These are phyloP conservation scores for Pisolithus tinctorius DNA, from an alignment of 768 basidiomycete species.

Conservation along the genomic window DNA sequence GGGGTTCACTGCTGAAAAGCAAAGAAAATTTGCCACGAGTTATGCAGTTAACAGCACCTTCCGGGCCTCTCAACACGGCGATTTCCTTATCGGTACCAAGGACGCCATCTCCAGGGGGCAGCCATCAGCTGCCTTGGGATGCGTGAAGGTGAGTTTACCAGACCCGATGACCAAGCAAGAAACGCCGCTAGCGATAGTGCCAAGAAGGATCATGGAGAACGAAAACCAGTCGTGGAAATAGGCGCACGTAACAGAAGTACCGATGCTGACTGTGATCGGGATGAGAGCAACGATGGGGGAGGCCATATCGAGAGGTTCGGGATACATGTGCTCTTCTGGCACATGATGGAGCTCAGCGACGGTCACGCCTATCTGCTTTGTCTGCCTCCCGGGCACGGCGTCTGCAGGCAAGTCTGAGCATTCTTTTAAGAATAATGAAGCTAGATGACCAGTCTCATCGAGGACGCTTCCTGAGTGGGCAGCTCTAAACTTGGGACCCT, in stretches of 20 bases:
- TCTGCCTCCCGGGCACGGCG: constrained; percentile 19
- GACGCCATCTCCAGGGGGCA: constrained; percentile 27
- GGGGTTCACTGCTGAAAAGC: constrained; percentile 19
- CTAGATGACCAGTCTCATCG: constrained; percentile 26
- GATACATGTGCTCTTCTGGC: constrained; percentile 13
- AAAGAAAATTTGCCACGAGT: constrained; percentile 28
- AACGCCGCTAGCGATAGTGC: constrained; percentile 25
- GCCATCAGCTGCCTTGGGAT: constrained; percentile 19
- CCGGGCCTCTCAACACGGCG: constrained; percentile 23
- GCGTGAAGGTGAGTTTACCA: constrained; percentile 21
- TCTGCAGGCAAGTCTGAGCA: constrained; percentile 9
- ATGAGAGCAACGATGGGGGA: constrained; percentile 23
- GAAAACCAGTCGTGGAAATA: constrained; percentile 27
- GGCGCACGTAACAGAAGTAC: constrained; percentile 22
- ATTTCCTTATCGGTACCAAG: constrained; percentile 17
- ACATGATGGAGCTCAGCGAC: constrained; percentile 19
- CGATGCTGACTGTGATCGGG: constrained; percentile 25
- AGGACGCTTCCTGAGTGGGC: constrained; percentile 27
- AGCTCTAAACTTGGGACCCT: no score
- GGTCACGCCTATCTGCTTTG: constrained; percentile 20
- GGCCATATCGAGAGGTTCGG: constrained; percentile 13
- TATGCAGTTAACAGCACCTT: constrained; percentile 25
- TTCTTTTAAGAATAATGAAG: constrained; percentile 21
- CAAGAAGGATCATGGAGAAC: constrained; percentile 30
- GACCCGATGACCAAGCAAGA: constrained; percentile 29